Conservation (phyloP, 768 basidiomycete species). For the Hortiboletus campestris region DNA sequence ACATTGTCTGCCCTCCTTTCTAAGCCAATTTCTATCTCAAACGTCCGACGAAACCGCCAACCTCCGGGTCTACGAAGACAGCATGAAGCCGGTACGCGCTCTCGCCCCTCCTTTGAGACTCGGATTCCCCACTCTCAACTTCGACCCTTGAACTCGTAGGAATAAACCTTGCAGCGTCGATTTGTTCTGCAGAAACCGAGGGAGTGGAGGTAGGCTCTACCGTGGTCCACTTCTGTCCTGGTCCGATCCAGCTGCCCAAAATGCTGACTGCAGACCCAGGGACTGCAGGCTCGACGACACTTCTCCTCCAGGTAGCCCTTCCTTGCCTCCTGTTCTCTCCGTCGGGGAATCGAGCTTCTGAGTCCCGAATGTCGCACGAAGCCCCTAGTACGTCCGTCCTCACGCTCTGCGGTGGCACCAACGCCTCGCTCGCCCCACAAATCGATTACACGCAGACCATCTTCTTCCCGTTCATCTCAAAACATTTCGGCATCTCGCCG, state of each 20-base stretch:
- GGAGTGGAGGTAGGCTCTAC: constrained; percentile 56
- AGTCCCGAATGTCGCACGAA: background rate
- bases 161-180: constrained; percentile 59
- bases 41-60: constrained; percentile 56
- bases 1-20: constrained; percentile 62
- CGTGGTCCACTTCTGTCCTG: constrained; percentile 55
- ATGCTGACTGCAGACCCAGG: constrained; percentile 45
- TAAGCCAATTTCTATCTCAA: constrained; percentile 58
- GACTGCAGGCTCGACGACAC: constrained; percentile 70
- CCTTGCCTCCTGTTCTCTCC: constrained; percentile 64
- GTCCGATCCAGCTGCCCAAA: constrained; percentile 38
- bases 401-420: constrained; percentile 67
- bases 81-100: constrained; percentile 57
- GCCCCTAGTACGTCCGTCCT: constrained; percentile 41
- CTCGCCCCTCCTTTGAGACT: background rate
- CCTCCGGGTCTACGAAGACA: constrained; percentile 71
- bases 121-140: background rate
- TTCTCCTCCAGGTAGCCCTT: constrained; percentile 69
- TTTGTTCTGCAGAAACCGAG: constrained; percentile 52
- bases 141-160: constrained; percentile 37
- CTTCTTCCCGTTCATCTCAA: constrained; percentile 64
- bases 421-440: constrained; percentile 69
- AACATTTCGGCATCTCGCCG: constrained; percentile 48
- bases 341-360: background rate
- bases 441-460: constrained; percentile 68